Percentiles rank a stretch among this genome's conserved stretches.
Conservation (phyloP, 345 rosid species). For the Camelina sativa region DNA sequence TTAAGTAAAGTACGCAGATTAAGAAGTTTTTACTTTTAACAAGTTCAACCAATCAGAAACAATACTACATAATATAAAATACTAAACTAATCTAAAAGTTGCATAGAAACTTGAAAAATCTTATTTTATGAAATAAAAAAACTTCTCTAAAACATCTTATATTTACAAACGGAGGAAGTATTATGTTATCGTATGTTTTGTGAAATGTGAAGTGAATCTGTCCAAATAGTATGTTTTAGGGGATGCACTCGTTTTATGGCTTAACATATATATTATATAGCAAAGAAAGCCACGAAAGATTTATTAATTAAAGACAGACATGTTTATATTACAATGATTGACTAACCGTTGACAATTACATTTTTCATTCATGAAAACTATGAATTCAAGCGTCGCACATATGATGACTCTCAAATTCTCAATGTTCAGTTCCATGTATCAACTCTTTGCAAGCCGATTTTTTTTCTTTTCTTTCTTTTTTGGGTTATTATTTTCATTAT, state of each 20-base stretch:
- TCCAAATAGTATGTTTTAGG: conserved; percentile 4
- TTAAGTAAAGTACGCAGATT: too few species aligned
- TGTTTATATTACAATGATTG: background rate
- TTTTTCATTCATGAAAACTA: background rate
- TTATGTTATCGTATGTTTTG: too few species aligned
- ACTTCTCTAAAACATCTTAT: too few species aligned
- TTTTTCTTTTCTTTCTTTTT: background rate
- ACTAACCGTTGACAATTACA: background rate
- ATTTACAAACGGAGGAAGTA: too few species aligned
- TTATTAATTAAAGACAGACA: background rate
- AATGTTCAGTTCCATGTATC: background rate
- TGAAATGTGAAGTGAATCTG: background rate
- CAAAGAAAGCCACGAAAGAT: background rate
- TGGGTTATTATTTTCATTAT: too few species aligned
- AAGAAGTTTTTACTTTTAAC: too few species aligned
- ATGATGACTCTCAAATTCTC: background rate
- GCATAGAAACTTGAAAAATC: too few species aligned
- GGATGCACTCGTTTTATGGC: conserved; percentile 2
- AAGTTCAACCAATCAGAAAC: too few species aligned
- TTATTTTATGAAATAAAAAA: too few species aligned
- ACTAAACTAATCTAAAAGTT: too few species aligned
- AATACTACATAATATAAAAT: too few species aligned
- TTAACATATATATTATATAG: background rate
- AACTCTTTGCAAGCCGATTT: background rate
- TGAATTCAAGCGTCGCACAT: background rate